Percentiles rank a stretch among this genome's conserved stretches.
These are phyloP conservation scores for Diplodia mutila DNA, from an alignment of 2,329 filamentous ascomycete species.

Conservation along the genomic window DNA sequence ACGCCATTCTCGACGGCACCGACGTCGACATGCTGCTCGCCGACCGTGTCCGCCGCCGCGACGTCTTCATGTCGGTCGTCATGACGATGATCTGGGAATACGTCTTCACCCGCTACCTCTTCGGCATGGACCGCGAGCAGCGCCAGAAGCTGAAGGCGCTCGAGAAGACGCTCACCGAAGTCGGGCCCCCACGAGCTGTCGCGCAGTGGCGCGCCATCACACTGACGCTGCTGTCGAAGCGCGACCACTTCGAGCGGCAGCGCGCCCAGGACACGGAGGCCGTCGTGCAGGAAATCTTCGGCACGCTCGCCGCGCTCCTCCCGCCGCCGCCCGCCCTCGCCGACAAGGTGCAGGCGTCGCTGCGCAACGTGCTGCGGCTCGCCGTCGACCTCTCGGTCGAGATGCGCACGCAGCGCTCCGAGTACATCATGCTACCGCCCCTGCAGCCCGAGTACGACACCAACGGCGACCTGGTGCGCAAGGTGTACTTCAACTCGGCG, in stretches of 20 bases:
- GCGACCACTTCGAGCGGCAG: slow-evolving; percentile 78
- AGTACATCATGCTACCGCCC: slow-evolving; percentile 98
- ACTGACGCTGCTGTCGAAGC: slow-evolving; percentile 81
- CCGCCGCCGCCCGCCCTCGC: slow-evolving; percentile 84
- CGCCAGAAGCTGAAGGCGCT: slow-evolving; percentile 95
- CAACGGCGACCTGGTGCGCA: slow-evolving; percentile 84
- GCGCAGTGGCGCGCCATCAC: slow-evolving; percentile 97
- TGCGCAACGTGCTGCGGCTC: slow-evolving; percentile 83
- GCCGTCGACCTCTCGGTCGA: slow-evolving; percentile 91
- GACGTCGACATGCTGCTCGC: slow-evolving; percentile 87
- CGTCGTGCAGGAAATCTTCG: slow-evolving; percentile 89
- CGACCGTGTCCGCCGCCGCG: slow-evolving; percentile 84
- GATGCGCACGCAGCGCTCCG: slow-evolving; percentile 95
- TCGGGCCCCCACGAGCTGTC: slow-evolving; percentile 78
- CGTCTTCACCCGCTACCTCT: slow-evolving; percentile 95
- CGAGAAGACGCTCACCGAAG: slow-evolving; percentile 85
- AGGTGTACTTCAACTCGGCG: slow-evolving; percentile 87
- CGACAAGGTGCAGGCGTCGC: slow-evolving; percentile 77
- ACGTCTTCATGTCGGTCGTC: slow-evolving; percentile 97
- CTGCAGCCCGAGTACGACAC: slow-evolving; percentile 93
- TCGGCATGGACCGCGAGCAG: slow-evolving; percentile 98
- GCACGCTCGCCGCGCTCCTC: slow-evolving; percentile 80
- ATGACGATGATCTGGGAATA: slow-evolving; percentile 99
- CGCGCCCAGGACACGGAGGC: slow-evolving; percentile 90
- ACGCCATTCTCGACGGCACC: slow-evolving; percentile 88